Evolutionary conservation across 371 early-diverging fungal species (phyloP), one percentile per base, ranked within the genome.

Genomic region (Dentiscutata heterogama): DNA sequence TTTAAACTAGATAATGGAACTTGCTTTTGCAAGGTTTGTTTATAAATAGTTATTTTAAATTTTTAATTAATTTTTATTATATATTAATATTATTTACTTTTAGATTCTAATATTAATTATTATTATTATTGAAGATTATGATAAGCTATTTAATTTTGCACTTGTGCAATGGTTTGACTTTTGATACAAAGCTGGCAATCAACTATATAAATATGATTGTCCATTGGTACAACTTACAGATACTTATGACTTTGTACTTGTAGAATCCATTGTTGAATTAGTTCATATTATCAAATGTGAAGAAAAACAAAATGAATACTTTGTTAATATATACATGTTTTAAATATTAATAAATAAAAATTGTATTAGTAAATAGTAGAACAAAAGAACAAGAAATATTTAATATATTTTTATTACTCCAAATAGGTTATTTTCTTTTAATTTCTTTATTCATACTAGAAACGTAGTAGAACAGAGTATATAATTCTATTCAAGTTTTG

Each of bases 121-220:
- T 13, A 2, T 64, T 64, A 6, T 11, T 29, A 64, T 64, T 29
- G 5, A 64, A 64, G 42, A 68, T 68, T 68, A 68, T 39, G 42
- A 18, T 18, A 42, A 0, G 13, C 2, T 13, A 25, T 39, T 73
- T 25, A 16, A 73, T 18, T 29, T 73, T 54, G 54, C 31, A 11
- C 16, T 73, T 22, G n/a, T 73, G 3, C 51, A 51, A 73, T 73
- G 31, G 73, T 73, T 29, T 54, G 54, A 73, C 53, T 73, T 73
- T 73, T 2, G 16, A 13, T 73, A 73, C 25, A 73, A 53, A n/a
- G 10, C 16, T 68, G 11, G 10, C 31, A 20, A 42, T 39, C 68
- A n/a, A 6, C 42, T 42, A 20, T 68, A 68, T 42, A 42, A 39
- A 18, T 68, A 68, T 42, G 68, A 39, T 39, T 68, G 42, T n/a